phyloP scores from a whole-genome alignment of 2,329 filamentous ascomycete species.

The Xylariaceae sp. region DNA sequence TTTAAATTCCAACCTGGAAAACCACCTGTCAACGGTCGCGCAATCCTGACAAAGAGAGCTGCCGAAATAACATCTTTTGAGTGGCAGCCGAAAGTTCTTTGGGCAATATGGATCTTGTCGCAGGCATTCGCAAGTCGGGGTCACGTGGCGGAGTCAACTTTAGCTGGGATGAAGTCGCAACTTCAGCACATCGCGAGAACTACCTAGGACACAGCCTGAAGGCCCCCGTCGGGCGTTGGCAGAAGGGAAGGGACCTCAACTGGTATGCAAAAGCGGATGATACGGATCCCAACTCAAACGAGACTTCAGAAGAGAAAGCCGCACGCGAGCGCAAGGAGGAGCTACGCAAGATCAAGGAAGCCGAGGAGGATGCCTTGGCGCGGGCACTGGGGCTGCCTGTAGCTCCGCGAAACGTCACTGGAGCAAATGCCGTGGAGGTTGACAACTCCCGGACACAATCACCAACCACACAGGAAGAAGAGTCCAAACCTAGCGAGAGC shows the following conservation, averaged over 20 bases:
- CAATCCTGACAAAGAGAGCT: too few species aligned
- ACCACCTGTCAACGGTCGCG: too few species aligned
- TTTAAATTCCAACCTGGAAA: too few species aligned
- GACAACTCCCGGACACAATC: slow-evolving; percentile 30
- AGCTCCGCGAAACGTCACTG: slow-evolving; percentile 52
- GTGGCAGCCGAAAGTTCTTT: too few species aligned
- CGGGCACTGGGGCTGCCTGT: slow-evolving; percentile 74
- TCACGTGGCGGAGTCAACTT: slow-evolving; percentile 93
- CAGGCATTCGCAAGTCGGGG: slow-evolving; percentile 83
- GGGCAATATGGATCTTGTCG: slow-evolving; percentile 85
- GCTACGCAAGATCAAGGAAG: slow-evolving; percentile 71
- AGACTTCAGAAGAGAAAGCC: slow-evolving; percentile 53
- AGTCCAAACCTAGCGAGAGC: slow-evolving; percentile 17
- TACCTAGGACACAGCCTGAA: slow-evolving; percentile 86
- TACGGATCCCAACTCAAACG: slow-evolving; percentile 44
- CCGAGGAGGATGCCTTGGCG: slow-evolving; percentile 86
- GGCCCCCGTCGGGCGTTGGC: slow-evolving; percentile 89
- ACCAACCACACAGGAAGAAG: slow-evolving; percentile 11
- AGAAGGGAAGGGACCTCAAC: slow-evolving; percentile 63
- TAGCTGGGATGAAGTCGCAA: slow-evolving; percentile 91
- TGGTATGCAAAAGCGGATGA: slow-evolving; percentile 60
- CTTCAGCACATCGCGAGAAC: slow-evolving; percentile 80
- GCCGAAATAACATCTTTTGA: too few species aligned
- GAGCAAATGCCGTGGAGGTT: slow-evolving; percentile 65
- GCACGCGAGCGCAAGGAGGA: slow-evolving; percentile 67